Base-by-base conservation (phyloP, 805 yeast species). In the Zygoascus biomembranicola region DNA sequence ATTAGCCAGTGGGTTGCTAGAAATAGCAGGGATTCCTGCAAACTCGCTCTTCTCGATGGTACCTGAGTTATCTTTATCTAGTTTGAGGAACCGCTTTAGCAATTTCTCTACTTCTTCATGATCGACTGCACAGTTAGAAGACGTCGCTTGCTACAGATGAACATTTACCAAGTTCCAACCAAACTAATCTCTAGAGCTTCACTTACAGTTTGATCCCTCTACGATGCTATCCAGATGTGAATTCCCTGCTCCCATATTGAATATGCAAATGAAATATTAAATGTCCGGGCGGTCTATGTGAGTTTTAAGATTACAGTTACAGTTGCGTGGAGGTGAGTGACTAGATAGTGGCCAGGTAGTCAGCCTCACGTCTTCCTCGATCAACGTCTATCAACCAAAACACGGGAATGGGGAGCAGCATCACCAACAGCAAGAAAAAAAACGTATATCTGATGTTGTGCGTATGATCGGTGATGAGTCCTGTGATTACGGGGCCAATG, bases 1-100 rank as follows among this genome's bases (percentile, higher is more conserved):
- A 6, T 82, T 73, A 0, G 97, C 97, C 50, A 94, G 74, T 5
- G 99, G 99, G 63, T 94, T 94, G 28, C 85, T 77, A 5, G 88
- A 80, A 28, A 94, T 89, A 0, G 97, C 97, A 0, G 99, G 99
- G 41, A 94, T 92, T 0, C 89, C 80, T 61, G 92, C 74, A 64
- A 95, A 92, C 69, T 94, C 99, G 43, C 82, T 82, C 61, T 85
- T 86, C 56, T 94, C 97, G 47, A 94, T 86, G 6, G 95, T 83
- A 1, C 99, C 99, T 2, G 90, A 83, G 53, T 89, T 85, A 69
- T 94, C 98, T 57, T 86, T 83, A 69, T 94, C 99, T 51, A 94
- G 73, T 64, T 95, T 94, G 95, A 90, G 88, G 68, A 94, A 94
- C 59, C 99, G 77, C 65, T 90, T 89, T 54, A 96, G 82, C 55